Base-by-base conservation (phyloP, 768 basidiomycete genomes). In the Xanthoconium purpureum region DNA sequence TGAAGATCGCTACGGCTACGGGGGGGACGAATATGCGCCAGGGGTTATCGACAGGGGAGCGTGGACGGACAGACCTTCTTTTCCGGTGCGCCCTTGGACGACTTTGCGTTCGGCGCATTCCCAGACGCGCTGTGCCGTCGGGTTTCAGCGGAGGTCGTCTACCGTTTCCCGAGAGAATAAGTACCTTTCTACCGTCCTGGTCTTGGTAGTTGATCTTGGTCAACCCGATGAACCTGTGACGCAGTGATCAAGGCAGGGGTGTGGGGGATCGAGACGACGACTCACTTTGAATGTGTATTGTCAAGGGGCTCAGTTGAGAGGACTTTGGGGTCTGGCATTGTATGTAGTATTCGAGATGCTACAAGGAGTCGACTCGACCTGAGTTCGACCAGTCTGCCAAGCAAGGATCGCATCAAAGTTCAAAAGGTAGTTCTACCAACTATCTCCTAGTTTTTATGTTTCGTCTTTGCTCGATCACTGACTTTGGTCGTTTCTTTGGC, bases 101-200 rank as follows among this genome's bases (percentile, higher is more conserved):
- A 91, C 93, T 66, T 84, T 89, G 37, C 95, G 80, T 63, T 91
- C 86, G 11, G 94, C 94, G 56, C 78, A 86, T 72, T 97, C 95
- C 94, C 95, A 98, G n/a, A 80, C 64, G 54, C 93, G 77, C 88
- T 95, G 62, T 11, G 14, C 14, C 42, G 46, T 43, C 43, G n/a
- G 6, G 14, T n/a, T n/a, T 18, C 9, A 47, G 30, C 11, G 5
- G 12, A 42, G n/a, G 40, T 44, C 14, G 24, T 9, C 37, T 24
- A 24, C 15, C 18, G 24, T 17, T 17, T 13, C 9, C 29, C 3
- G 18, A 8, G 35, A n/a, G 57, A 18, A 18, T 3, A 5, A 20
- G 51, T 57, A 90, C 92, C 76, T 89, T 77, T 65, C 76, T 82
- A 3, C 94, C 93, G 13, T 84, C 83, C 60, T 84, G 79, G 75